These are phyloP conservation scores for Pseudonitzschia delicatissima DNA, from an alignment of 108 stramenopile species.

Conservation along the genomic window DNA sequence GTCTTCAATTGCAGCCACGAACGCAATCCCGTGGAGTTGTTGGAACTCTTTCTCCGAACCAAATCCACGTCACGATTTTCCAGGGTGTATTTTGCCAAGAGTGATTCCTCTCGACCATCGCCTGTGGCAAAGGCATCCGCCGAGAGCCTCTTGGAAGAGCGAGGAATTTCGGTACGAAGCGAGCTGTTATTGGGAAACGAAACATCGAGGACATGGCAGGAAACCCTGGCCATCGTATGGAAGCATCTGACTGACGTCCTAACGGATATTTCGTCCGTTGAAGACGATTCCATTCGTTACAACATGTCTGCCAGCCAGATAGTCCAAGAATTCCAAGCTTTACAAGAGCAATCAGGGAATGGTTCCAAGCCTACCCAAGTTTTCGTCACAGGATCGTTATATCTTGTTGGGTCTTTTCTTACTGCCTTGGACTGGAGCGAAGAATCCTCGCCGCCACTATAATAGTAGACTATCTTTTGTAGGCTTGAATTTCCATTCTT, in stretches of 20 bases:
- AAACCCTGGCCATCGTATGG: conserved; percentile 49
- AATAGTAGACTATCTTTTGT: no score
- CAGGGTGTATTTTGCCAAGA: conserved; percentile 58
- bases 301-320: conserved; percentile 18
- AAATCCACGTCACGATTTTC: conserved; percentile 42
- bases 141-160: conserved; percentile 35
- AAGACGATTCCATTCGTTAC: conserved; percentile 9
- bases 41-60: conserved; percentile 27
- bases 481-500: no score
- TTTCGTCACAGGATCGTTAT: conserved; percentile 76
- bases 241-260: conserved; percentile 16
- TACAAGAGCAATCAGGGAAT: background rate
- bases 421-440: conserved; percentile 26
- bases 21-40: conserved; percentile 68
- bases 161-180: conserved; percentile 17
- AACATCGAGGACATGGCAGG: conserved; percentile 38
- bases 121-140: conserved; percentile 49
- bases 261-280: background rate
- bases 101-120: conserved; percentile 68
- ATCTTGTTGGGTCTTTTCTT: conserved; percentile 65
- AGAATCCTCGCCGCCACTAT: conserved; percentile 16
- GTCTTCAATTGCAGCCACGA: conserved; percentile 87
- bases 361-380: conserved; percentile 34
- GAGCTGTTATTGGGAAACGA: background rate
- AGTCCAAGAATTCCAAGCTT: background rate